phyloP scores from a whole-genome alignment of 1,284 basidiomycete genomes.

The Phenoliferia sp. region DNA sequence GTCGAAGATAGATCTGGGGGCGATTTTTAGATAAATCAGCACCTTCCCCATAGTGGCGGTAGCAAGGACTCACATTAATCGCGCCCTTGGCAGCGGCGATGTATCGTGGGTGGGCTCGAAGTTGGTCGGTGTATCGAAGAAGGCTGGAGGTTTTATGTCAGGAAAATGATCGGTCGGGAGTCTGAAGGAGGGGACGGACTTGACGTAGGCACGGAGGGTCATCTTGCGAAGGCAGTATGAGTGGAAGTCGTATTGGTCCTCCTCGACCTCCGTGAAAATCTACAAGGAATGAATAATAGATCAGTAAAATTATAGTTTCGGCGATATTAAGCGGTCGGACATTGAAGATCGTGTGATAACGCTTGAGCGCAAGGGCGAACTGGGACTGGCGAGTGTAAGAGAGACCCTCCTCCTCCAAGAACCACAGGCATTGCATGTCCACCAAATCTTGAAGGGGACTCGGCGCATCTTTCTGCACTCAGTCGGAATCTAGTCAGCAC shows the following conservation, averaged over 20 bases:
- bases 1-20: constrained; percentile 64
- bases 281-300: constrained; percentile 41
- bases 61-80: neutral
- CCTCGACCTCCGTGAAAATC: constrained; percentile 82
- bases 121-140: constrained; percentile 20
- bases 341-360: constrained; percentile 70
- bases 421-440: constrained; percentile 94
- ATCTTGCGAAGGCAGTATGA: constrained; percentile 87
- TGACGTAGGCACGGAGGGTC: constrained; percentile 77
- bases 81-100: constrained; percentile 19
- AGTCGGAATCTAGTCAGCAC: neutral
- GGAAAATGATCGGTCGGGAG: constrained; percentile 5
- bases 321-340: constrained; percentile 44
- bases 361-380: constrained; percentile 79
- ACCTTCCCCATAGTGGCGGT: too few relatives aligned
- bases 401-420: constrained; percentile 77
- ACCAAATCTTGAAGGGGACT: constrained; percentile 76
- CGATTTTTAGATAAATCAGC: too few relatives aligned
- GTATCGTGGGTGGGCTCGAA: constrained; percentile 25
- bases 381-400: constrained; percentile 62
- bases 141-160: constrained; percentile 40
- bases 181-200: constrained; percentile 49
- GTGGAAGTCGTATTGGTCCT: constrained; percentile 99
- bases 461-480: constrained; percentile 68
- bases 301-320: neutral